Base-by-base conservation (phyloP, 2,329 filamentous ascomycete species). In the Colletotrichum cereale region DNA sequence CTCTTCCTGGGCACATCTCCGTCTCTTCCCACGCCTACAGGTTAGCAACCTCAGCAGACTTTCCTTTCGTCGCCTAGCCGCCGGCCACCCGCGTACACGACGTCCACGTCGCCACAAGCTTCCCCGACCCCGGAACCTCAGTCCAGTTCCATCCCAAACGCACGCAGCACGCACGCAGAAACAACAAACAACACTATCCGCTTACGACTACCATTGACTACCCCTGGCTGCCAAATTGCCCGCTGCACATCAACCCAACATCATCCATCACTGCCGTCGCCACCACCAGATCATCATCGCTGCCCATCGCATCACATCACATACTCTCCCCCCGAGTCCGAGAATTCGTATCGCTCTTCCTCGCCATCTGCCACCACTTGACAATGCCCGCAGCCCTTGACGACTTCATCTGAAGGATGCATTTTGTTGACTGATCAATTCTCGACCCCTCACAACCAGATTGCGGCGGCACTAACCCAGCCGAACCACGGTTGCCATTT, bases 341-440 rank as follows among this genome's bases (percentile, higher is more conserved):
- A 58, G 14, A 34, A 48, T 21, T 18, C 44, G 47, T 53, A 47
- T 60, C 47, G 38, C 40, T 14, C 18, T 18, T 18, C 26, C 29
- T 7, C 12, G 31, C 38, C 57, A 16, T 29, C n/a, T 14, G 12
- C 58, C 50, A 34, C 29, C 38, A 31, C 11, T 36, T 16, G 47
- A 69, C 69, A 69, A 72, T 72, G 69, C 58, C 50, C 36, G 36
- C 60, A 63, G 24, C 58, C 42, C 10, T 16, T 40, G 29, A 29
- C 65, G 24, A 57, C 47, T 18, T 64, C 53, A 55, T 55, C 60
- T 72, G 58, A 72, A 69, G 66, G 65, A 69, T 72, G 69, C 66
- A 58, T 69, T 72, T 69, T 72, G 65, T 72, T 69, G 69, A 72
- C 53, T 72, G 24, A 38, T 56, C 66, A 26, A 47, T 48, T 48